phyloP scores from a whole-genome alignment of 805 yeast genomes.

The Nakazawaea ishiwadae region DNA sequence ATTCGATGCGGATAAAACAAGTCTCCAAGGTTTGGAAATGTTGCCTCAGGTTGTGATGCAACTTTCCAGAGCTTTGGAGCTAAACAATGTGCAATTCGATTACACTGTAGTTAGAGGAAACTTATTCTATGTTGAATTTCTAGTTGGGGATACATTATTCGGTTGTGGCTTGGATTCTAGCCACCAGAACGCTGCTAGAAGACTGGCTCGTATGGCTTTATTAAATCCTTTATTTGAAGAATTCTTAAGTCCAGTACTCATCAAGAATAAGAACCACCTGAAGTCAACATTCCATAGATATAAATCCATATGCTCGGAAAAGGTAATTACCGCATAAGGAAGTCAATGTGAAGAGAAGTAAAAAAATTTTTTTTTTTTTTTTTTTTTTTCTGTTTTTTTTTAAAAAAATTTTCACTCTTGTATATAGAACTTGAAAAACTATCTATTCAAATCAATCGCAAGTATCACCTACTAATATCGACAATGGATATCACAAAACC shows the following conservation, averaged over 20 bases:
- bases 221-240: constrained; percentile 4
- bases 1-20: no score
- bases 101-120: constrained; percentile 7
- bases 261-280: no score
- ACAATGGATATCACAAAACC: constrained; percentile 95
- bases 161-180: constrained; percentile 12
- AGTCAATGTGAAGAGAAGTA: background rate
- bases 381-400: constrained; percentile 3
- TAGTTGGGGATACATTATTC: background rate
- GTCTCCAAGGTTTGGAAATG: no score
- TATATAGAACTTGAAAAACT: background rate
- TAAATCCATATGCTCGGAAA: background rate
- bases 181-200: background rate
- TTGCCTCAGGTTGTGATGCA: no score
- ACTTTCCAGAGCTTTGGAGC: background rate
- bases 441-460: background rate
- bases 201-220: constrained; percentile 6
- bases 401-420: constrained; percentile 3
- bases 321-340: constrained; percentile 6
- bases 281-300: background rate
- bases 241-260: no score
- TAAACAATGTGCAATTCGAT: background rate
- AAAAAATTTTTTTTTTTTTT: constrained; percentile 3
- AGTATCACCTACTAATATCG: background rate
- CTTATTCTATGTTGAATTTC: constrained; percentile 7